phyloP scores from a whole-genome alignment of 2,329 filamentous ascomycete species.

The Knoxdaviesia proteae region DNA sequence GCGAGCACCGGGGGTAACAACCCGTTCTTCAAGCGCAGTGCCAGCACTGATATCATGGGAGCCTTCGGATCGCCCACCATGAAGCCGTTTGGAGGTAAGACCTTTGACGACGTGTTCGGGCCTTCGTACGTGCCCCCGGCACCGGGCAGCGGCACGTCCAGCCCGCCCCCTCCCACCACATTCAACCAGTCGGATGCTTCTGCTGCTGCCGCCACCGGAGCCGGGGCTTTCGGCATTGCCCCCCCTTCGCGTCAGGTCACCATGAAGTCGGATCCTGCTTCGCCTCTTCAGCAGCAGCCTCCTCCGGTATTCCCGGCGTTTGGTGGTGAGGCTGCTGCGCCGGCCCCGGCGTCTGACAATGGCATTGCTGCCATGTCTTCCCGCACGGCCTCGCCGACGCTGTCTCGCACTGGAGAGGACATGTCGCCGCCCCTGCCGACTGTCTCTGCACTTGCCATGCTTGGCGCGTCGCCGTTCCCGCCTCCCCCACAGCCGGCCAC shows the following conservation, averaged over 20 bases:
- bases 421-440: constrained; percentile 12
- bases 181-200: constrained; percentile 31
- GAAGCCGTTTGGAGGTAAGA: constrained; percentile 35
- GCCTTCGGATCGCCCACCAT: constrained; percentile 26
- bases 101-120: constrained; percentile 76
- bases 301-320: constrained; percentile 1
- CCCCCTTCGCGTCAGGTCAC: constrained; percentile 1
- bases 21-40: constrained; percentile 69
- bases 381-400: constrained; percentile 54
- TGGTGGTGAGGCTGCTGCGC: constrained; percentile 51
- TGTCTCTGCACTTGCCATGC: background rate
- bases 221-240: constrained; percentile 12
- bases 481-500: background rate
- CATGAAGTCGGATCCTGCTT: constrained; percentile 16
- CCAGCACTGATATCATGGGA: constrained; percentile 37
- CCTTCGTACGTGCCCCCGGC: constrained; percentile 32
- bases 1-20: constrained; percentile 54
- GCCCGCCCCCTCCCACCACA: constrained; percentile 24
- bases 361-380: constrained; percentile 29
- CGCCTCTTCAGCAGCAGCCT: constrained; percentile 20
- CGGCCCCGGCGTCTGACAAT: constrained; percentile 31
- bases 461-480: constrained; percentile 2
- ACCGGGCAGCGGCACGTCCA: constrained; percentile 11
- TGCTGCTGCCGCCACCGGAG: constrained; percentile 28
- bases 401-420: constrained; percentile 22